Evolutionary conservation across 1,284 basidiomycete species (phyloP), one percentile per base, ranked within the genome.

Genomic region (Xanthoconium separans): DNA sequence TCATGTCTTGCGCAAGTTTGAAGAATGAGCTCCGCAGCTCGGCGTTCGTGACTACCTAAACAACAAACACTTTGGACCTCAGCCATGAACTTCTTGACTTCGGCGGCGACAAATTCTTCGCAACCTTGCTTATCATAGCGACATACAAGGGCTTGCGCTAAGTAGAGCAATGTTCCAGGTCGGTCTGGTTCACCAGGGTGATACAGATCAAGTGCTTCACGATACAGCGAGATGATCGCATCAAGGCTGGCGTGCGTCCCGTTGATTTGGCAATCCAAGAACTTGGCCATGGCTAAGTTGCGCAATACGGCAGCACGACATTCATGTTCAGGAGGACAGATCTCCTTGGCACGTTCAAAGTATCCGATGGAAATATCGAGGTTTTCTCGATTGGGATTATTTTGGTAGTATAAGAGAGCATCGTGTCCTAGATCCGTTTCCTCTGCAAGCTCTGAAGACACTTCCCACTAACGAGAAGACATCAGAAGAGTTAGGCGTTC

Each of bases 221-320:
- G 39, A 41, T 59, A 61, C 6, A 51, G 30, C 1, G 1, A 12
- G 33, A 55, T 59, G 29, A 39, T 2, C 5, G 12, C 30, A 3
- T 44, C 43, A 12, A 61, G 42, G 3, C 39, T 20, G n/a, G 13
- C 7, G 22, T 40, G 37, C 29, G 30, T n/a, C 11, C 33, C 43
- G n/a, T 36, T 29, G 20, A 50, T 27, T 24, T 45, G 51, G 24
- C 24, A 41, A 7, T 18, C n/a, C 11, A 45, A 18, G 24, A 44
- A 41, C 18, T 40, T 50, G 15, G 45, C 57, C 9, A 24, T 55
- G 3, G 57, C 59, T 11, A 61, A 41, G 49, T 61, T 62, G 13
- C 44, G 47, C 1, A 61, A 39, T n/a, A 50, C 57, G 2, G 30
- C 53, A 4, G 44, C 34, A 24, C 46, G 53, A 42, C 43, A 49